Evolutionary conservation across 2,329 filamentous ascomycete genomes (phyloP).

Genomic region (Fusarium sororula): DNA sequence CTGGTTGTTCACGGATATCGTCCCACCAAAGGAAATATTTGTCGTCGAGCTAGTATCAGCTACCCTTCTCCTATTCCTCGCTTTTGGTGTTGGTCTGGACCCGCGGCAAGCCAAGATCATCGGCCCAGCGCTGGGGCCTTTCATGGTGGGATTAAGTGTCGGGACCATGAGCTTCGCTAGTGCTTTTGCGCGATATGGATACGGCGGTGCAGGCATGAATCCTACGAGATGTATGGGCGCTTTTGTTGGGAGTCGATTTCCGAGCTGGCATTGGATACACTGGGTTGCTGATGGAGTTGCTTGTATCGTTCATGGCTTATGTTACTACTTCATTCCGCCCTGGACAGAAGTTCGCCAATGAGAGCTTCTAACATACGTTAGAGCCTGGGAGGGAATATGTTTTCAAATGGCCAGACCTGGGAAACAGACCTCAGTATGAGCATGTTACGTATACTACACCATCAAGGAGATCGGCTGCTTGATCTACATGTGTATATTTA

Average conservation of each 20-base stretch:
- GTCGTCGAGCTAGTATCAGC: constrained; percentile 58
- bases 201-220: constrained; percentile 36
- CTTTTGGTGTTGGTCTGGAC: constrained; percentile 64
- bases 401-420: too few relatives aligned
- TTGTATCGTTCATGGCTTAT: constrained; percentile 19
- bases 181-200: constrained; percentile 37
- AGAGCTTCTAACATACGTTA: too few relatives aligned
- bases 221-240: constrained; percentile 36
- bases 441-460: too few relatives aligned
- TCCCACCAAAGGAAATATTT: constrained; percentile 48
- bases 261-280: constrained; percentile 40
- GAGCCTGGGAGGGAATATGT: too few relatives aligned
- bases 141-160: constrained; percentile 56
- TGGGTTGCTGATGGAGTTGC: constrained; percentile 31
- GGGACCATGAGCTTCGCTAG: constrained; percentile 51
- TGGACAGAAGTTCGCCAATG: constrained; percentile 13
- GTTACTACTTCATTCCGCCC: constrained; percentile 32
- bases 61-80: constrained; percentile 59
- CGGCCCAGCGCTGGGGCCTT: constrained; percentile 59
- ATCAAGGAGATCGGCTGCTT: too few relatives aligned
- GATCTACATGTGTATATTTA: too few relatives aligned
- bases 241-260: constrained; percentile 35
- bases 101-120: constrained; percentile 59
- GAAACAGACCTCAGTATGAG: too few relatives aligned
- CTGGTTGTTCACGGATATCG: constrained; percentile 38